Evolutionary conservation across 441 rosid genomes (phyloP).

Genomic region (Kokia cookei): DNA sequence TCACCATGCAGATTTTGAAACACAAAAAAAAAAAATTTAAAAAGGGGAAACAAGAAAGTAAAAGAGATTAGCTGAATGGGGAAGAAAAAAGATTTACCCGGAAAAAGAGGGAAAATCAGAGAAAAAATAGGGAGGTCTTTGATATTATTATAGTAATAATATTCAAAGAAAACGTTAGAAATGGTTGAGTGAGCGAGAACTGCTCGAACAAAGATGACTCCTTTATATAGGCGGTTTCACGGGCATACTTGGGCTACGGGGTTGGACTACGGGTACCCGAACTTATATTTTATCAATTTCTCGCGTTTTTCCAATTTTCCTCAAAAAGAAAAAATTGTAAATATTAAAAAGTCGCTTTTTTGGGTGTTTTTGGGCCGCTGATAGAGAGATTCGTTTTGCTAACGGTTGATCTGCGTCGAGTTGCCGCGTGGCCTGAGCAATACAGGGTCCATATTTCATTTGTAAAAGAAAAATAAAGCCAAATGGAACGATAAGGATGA

Average conservation of each 20-base stretch:
- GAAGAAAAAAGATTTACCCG: background rate
- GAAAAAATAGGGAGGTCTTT: conserved; percentile 13
- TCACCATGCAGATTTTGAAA: conserved; percentile 42
- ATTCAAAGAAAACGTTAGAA: conserved; percentile 13
- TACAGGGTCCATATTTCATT: background rate
- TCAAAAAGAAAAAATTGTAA: background rate
- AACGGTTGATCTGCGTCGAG: conserved; percentile 32
- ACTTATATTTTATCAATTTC: conserved; percentile 18
- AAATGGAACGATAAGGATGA: conserved; percentile 1
- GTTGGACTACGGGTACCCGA: conserved; percentile 12
- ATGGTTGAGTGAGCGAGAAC: conserved; percentile 38
- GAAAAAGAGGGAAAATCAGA: conserved; percentile 10
- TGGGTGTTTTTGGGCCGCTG: background rate
- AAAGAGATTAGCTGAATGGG: background rate
- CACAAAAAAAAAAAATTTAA: background rate
- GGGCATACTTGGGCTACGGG: conserved; percentile 24
- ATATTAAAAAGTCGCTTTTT: no score
- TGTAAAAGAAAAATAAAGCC: background rate
- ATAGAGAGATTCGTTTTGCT: conserved; percentile 17
- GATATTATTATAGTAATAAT: background rate
- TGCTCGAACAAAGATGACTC: conserved; percentile 37
- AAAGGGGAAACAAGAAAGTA: background rate
- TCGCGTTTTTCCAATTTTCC: background rate
- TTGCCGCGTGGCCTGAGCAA: conserved; percentile 46
- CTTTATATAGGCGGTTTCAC: conserved; percentile 34